Evolutionary conservation across 441 rosid genomes (phyloP).

Genomic region (Bruguiera hainesii): DNA sequence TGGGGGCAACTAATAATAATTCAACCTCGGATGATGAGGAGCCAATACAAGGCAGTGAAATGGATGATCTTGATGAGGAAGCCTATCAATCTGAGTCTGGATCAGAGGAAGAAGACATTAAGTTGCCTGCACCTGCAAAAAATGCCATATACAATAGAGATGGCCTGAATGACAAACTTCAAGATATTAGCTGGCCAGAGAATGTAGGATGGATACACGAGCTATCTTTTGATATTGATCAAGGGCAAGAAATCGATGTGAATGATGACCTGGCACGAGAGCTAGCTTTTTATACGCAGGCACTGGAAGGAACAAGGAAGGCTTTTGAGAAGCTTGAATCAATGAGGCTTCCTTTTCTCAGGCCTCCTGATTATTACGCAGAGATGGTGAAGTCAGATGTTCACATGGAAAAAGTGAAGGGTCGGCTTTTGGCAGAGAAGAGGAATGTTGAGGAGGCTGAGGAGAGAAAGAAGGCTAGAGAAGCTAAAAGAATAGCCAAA

Average conservation of each 20-base stretch:
- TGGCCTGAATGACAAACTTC: conserved; percentile 65
- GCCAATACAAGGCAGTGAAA: conserved; percentile 35
- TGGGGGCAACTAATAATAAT: conserved; percentile 25
- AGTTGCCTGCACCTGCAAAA: conserved; percentile 52
- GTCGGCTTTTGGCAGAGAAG: conserved; percentile 64
- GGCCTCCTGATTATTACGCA: conserved; percentile 79
- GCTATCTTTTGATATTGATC: conserved; percentile 61
- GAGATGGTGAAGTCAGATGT: conserved; percentile 84
- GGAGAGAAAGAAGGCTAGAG: conserved; percentile 86
- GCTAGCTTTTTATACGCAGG: conserved; percentile 74
- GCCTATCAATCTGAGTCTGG: conserved; percentile 48
- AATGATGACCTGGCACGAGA: conserved; percentile 81
- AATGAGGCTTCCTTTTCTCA: conserved; percentile 63
- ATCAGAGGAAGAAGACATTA: conserved; percentile 54
- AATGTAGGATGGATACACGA: conserved; percentile 61
- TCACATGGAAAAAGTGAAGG: conserved; percentile 84
- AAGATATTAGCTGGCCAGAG: conserved; percentile 80
- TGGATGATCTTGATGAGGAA: conserved; percentile 34
- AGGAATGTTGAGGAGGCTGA: conserved; percentile 73
- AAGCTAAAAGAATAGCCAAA: conserved; percentile 64
- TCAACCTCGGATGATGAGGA: conserved; percentile 30
- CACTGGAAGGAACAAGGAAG: conserved; percentile 59
- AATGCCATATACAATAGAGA: conserved; percentile 54
- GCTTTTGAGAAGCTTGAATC: conserved; percentile 61
- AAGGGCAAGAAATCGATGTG: conserved; percentile 69